phyloP scores from a whole-genome alignment of 495 filamentous ascomycete species.

The Penicillium fimorum region DNA sequence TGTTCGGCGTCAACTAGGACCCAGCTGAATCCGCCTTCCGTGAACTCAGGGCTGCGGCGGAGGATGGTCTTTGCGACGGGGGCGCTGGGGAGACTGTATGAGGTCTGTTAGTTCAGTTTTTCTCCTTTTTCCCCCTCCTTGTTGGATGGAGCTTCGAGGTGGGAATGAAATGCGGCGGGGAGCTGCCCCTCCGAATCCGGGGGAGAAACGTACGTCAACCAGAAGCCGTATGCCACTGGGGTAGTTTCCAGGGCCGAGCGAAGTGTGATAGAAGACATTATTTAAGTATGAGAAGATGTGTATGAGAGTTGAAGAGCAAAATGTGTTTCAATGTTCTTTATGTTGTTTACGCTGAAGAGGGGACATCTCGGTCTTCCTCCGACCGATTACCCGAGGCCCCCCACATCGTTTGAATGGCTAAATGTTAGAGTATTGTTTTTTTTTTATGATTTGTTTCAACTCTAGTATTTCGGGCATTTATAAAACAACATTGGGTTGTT shows the following conservation, averaged over 20 bases:
- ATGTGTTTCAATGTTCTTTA: neutral
- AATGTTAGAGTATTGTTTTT: neutral
- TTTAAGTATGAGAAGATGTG: neutral
- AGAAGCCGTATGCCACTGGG: conserved; percentile 33
- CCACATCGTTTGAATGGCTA: neutral
- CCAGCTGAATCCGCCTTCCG: conserved; percentile 50
- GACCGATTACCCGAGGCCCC: conserved; percentile 14
- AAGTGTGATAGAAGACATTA: conserved; percentile 6
- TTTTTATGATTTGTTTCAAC: neutral
- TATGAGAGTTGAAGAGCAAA: neutral
- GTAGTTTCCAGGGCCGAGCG: conserved; percentile 5
- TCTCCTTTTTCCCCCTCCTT: neutral
- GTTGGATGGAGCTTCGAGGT: neutral
- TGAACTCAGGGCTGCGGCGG: conserved; percentile 28
- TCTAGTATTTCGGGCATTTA: too few relatives aligned
- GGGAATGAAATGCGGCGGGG: neutral
- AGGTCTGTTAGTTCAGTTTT: neutral
- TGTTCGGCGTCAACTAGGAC: conserved; percentile 79
- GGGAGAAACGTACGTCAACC: conserved; percentile 35
- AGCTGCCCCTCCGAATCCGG: conserved; percentile 1
- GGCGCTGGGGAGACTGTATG: conserved; percentile 32
- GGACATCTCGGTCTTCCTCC: conserved; percentile 12
- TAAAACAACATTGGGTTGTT: too few relatives aligned
- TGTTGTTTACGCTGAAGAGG: neutral
- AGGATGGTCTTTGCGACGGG: conserved; percentile 38